Percentiles rank a stretch among this genome's conserved stretches.
These are phyloP conservation scores for Citrus unshiu DNA, from an alignment of 345 rosid species.

Conservation along the genomic window DNA sequence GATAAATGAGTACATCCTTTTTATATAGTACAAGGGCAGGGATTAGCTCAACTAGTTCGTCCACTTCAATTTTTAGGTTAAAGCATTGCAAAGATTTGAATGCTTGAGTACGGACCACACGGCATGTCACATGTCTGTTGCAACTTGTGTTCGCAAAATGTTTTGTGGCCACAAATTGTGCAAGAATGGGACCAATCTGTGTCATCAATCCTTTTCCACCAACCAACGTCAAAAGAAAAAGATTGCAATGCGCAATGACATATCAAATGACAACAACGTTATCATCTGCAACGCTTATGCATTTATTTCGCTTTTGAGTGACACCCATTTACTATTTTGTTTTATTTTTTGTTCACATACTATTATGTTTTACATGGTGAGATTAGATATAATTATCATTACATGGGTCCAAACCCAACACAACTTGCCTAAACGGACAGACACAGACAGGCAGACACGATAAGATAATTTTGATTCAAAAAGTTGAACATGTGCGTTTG, in stretches of 20 bases:
- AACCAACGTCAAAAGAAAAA: neutral
- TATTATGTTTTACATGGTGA: neutral
- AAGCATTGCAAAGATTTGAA: neutral
- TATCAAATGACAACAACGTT: neutral
- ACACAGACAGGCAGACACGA: neutral
- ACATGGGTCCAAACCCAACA: neutral
- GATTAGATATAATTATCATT: neutral
- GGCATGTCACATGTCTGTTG: neutral
- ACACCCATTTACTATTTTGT: neutral
- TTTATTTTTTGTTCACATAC: neutral
- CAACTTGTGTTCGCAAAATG: neutral
- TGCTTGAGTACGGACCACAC: neutral
- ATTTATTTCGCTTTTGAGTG: neutral
- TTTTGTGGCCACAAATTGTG: neutral
- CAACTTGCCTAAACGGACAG: neutral
- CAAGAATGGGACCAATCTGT: conserved; percentile 3
- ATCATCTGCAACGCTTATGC: neutral
- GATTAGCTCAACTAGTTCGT: no score
- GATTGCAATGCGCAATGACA: neutral
- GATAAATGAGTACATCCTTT: no score
- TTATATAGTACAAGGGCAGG: no score
- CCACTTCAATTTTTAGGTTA: neutral
- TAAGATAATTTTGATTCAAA: neutral
- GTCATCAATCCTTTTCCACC: neutral
- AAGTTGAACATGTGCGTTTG: neutral